These are phyloP conservation scores for Yamadazyma dushanensis DNA, from an alignment of 1,139 yeast genomes.

Conservation along the genomic window DNA sequence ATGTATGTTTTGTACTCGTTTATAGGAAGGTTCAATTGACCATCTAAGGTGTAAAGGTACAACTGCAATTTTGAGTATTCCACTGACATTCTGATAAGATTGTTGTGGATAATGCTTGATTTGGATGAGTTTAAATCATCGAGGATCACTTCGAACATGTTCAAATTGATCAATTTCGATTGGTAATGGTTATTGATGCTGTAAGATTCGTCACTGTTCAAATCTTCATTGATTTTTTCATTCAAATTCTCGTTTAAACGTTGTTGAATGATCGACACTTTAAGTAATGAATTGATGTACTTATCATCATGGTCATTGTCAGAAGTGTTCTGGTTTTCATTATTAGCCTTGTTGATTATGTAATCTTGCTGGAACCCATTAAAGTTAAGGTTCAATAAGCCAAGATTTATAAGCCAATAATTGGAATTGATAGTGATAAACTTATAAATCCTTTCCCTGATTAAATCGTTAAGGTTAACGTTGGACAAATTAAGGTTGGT, in stretches of 20 bases:
- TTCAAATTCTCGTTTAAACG: conserved; percentile 43
- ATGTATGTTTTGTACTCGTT: conserved; percentile 32
- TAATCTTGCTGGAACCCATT: conserved; percentile 46
- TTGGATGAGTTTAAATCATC: conserved; percentile 26
- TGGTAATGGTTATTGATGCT: conserved; percentile 17
- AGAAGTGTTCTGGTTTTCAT: conserved; percentile 15
- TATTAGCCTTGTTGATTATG: conserved; percentile 38
- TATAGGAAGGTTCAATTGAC: conserved; percentile 28
- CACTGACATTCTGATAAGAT: conserved; percentile 34
- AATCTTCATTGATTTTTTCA: conserved; percentile 12
- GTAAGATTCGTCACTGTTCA: conserved; percentile 10
- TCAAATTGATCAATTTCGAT: conserved; percentile 36
- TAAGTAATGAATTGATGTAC: conserved; percentile 41
- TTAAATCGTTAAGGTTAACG: conserved; percentile 33
- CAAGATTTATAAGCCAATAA: conserved; percentile 45
- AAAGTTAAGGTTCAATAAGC: conserved; percentile 38
- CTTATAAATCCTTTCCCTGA: conserved; percentile 47
- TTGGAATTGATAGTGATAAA: conserved; percentile 45
- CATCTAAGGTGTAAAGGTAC: conserved; percentile 34
- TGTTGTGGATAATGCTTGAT: conserved; percentile 21
- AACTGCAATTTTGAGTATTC: conserved; percentile 44
- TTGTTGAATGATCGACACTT: conserved; percentile 43
- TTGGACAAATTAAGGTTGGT: conserved; percentile 37
- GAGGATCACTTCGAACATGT: conserved; percentile 46
- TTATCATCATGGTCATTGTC: conserved; percentile 23